These are phyloP conservation scores for Yarrowia sp. DNA, from an alignment of 805 yeast species.

Conservation along the genomic window DNA sequence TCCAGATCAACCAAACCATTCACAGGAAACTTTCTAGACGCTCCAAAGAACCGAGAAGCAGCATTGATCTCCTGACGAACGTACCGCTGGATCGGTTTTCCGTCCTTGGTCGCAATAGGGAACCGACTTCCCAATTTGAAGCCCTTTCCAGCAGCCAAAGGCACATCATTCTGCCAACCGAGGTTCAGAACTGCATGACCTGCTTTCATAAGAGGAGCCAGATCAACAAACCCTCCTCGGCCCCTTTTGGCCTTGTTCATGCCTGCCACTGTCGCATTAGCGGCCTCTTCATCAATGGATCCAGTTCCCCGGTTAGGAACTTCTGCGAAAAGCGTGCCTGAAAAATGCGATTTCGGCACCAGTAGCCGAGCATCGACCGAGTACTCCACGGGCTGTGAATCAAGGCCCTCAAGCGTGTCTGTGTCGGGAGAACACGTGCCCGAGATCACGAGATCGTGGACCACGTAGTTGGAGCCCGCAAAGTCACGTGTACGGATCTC, in stretches of 20 bases:
- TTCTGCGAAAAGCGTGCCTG: slow-evolving; percentile 24
- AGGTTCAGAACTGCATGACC: slow-evolving; percentile 23
- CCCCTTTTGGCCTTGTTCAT: slow-evolving; percentile 17
- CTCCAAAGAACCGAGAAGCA: slow-evolving; percentile 29
- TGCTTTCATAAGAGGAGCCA: slow-evolving; percentile 14
- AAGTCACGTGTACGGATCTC: neutral
- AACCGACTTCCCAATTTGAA: slow-evolving; percentile 17
- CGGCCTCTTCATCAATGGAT: slow-evolving; percentile 25
- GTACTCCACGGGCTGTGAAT: neutral
- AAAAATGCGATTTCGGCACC: slow-evolving; percentile 15
- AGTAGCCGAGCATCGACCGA: slow-evolving; percentile 36
- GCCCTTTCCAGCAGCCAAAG: slow-evolving; percentile 22
- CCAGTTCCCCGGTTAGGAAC: slow-evolving; percentile 23
- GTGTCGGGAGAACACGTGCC: neutral
- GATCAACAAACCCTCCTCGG: slow-evolving; percentile 24
- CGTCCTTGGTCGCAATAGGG: slow-evolving; percentile 5
- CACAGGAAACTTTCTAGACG: slow-evolving; percentile 19
- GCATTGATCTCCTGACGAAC: slow-evolving; percentile 35
- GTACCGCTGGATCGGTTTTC: slow-evolving; percentile 1
- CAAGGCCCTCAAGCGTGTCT: neutral
- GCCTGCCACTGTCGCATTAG: neutral
- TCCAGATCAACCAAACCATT: slow-evolving; percentile 27
- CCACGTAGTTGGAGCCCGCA: neutral
- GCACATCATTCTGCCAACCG: slow-evolving; percentile 35
- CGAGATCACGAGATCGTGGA: slow-evolving; percentile 3